Evolutionary conservation across 1,284 basidiomycete species (phyloP), one percentile per base, ranked within the genome.

Genomic region (Chalciporus sp.): DNA sequence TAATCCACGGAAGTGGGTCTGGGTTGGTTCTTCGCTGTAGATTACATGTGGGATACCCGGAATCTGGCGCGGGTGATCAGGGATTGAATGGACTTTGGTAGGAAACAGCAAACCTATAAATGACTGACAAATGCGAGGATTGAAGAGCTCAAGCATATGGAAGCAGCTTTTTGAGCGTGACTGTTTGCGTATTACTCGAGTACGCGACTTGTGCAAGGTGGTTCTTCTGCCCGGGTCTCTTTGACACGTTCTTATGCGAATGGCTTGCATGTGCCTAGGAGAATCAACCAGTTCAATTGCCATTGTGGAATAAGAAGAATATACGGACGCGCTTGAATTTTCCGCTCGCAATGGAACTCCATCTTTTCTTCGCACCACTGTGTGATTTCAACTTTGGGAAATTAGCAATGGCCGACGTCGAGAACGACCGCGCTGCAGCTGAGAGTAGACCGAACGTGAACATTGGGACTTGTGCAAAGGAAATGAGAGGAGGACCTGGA

Each of bases 301-400:
- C 19, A 28, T 9, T 39, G 26, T 43, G 16, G 48, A 11, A 37
- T 20, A 28, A 23, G 3, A 39, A 43, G 12, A 27, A 58, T 55
- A 19, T 9, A 72, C 84, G 47, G 62, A 92, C 89, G 56, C 90
- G 86, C 76, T 92, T 92, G 76, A 91, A 92, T n/a, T 76, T 67
- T 29, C 87, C 84, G 23, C 81, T 84, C 16, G 81, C 79, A 37
- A 91, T 72, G 2, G 86, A 84, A 57, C 81, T 76, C 88, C 88
- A 92, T 60, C 89, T 75, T 71, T 92, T 92, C 75, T 90, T 91
- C n/a, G 89, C 80, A 10, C 89, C 90, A 4, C 81, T 84, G 68
- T 91, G 88, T 0, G 85, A 82, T 70, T 91, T 91, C 60, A 91
- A 73, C 72, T 91, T 91, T 49, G 84, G 84, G 49, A 80, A 80